Base-by-base conservation (phyloP, 2,329 filamentous ascomycete genomes). In the Cercospora sesami region DNA sequence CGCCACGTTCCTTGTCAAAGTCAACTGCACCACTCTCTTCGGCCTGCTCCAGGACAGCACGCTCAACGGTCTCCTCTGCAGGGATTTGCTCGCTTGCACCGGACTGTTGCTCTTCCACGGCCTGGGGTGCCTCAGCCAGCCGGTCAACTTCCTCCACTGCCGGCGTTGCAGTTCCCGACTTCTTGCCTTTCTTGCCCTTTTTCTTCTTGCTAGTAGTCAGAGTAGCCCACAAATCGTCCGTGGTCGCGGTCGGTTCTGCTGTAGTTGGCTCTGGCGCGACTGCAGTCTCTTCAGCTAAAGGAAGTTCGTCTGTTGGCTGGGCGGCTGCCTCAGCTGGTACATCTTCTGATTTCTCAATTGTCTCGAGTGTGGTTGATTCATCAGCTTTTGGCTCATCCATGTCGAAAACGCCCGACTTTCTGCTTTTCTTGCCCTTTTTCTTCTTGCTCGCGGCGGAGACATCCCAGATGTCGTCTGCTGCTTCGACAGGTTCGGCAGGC, bases 121-220 rank as follows among this genome's bases (percentile, higher is more conserved):
- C 48, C 14, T 55, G 5, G 14, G 14, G 14, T n/a, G 14, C 3
- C 48, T 55, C 48, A n/a, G 12, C 21, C 30, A 26, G 67, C 65
- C 9, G 76, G 76, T 65, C 75, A 76, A n/a, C 71, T 71, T 61
- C 59, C 12, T 64, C 31, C 5, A 28, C 64, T 53, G 30, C 39
- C 9, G 63, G 63, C 16, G 42, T 39, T 18, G 59, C 18, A 36
- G 28, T 59, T 10, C 55, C 59, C 4, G 68, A 45, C 74, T 83
- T 82, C 75, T 83, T 84, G 8, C 76, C 75, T 69, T 83, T 83
- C 77, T 82, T 84, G 36, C 74, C 69, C 53, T 64, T 64, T 67
- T 78, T 79, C 73, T 76, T 78, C 26, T 74, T 72, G 71, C 74
- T 77, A 33, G 71, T 75, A 31, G 69, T 75, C 1, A 72, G 73